Evolutionary conservation across 73 alveolate genomes (phyloP), one percentile per base, ranked within the genome.

Genomic region (Strombidium stylifer): DNA sequence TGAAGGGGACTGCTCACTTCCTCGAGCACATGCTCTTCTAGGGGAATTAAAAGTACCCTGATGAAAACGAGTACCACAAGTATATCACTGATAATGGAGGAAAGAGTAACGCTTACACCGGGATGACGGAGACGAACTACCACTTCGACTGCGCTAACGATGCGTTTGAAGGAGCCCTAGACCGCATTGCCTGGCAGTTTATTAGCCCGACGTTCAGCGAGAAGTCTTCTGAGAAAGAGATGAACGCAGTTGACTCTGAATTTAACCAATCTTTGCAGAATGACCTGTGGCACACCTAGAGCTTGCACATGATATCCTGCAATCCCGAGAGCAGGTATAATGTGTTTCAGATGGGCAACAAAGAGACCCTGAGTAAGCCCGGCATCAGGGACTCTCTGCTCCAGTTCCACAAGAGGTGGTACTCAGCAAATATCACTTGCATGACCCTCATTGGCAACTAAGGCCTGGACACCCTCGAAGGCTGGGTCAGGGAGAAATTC

Each of bases 21-120:
- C 86, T 90, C 31, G 99, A 94, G 66, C 98, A 94, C 85, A 87
- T 89, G 96, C 91, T 93, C 61, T 97, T 97, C 80, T 74, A 93
- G 86, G 99, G 99, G 15, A 86, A 96, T 16, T 87, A 87, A 77
- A 90, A 93, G 74, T 90, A 92, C 72, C 97, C 98, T 30, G 40
- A 52, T 3, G 87, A 93, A 47, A 81, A 91, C 57, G 96, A 56
- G 35, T 91, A 89, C 60, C 78, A 91, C 25, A 54, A 79, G 59
- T 93, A 72, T 58, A 81, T 96, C 20, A 56, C 73, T 24, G 65
- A 78, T 11, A 72, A 93, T 77, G 96, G 96, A 28, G 99, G 99
- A 19, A 25, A 61, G 18, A 74, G 74, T 24, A 96, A 96, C 75
- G 99, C 99, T 3, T 86, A 84, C 61, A 96, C 99, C 8, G 35